Evolutionary conservation across 352 stramenopile genomes (phyloP).

Genomic region (Phytophthora sojae): DNA sequence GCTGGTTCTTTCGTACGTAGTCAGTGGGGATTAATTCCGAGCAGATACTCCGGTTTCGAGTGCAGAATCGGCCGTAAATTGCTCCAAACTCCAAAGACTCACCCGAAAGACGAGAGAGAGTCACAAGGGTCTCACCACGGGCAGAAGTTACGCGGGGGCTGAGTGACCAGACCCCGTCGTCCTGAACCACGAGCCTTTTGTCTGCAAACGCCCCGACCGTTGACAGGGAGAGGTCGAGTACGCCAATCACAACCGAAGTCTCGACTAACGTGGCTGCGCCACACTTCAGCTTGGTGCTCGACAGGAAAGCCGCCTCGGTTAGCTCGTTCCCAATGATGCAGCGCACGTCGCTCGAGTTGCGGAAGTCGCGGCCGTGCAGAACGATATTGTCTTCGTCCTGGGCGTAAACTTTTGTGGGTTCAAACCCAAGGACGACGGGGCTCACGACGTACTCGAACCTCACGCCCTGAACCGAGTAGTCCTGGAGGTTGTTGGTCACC

Average conservation of each 20-base stretch:
- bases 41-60: slow-evolving; percentile 17
- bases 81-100: background rate
- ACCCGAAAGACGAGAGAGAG: slow-evolving; percentile 14
- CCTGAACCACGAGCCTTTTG: slow-evolving; percentile 25
- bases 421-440: slow-evolving; percentile 45
- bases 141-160: slow-evolving; percentile 26
- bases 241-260: slow-evolving; percentile 32
- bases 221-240: slow-evolving; percentile 39
- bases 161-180: slow-evolving; percentile 25
- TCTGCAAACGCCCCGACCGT: slow-evolving; percentile 36
- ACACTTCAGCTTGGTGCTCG: slow-evolving; percentile 34
- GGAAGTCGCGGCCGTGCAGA: slow-evolving; percentile 45
- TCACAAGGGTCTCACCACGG: slow-evolving; percentile 22
- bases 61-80: slow-evolving; percentile 39
- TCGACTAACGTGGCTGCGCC: slow-evolving; percentile 8
- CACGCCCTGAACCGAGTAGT: slow-evolving; percentile 46
- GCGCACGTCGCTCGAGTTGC: slow-evolving; percentile 41
- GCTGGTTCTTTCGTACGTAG: slow-evolving; percentile 3
- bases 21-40: slow-evolving; percentile 19
- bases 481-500: slow-evolving; percentile 65
- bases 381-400: slow-evolving; percentile 15
- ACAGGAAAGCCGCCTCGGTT: slow-evolving; percentile 34
- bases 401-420: slow-evolving; percentile 24
- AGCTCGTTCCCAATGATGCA: slow-evolving; percentile 50
- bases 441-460: slow-evolving; percentile 50